Conservation (phyloP, 306 rosid species). For the Aeschynomene evenia region DNA sequence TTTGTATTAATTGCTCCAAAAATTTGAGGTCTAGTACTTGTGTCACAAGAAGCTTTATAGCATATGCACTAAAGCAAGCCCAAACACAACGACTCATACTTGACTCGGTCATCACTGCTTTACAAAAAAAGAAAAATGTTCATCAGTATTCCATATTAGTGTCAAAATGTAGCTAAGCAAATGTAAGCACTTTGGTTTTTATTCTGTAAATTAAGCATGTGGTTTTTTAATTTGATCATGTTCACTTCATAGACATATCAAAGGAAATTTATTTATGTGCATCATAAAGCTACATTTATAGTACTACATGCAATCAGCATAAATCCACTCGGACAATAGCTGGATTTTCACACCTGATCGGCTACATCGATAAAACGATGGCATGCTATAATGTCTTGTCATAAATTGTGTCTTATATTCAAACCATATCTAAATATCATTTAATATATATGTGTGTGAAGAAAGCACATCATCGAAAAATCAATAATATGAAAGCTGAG, state of each 20-base stretch:
- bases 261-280: background rate
- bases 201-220: background rate
- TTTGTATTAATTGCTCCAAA: slow-evolving; percentile 24
- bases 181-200: background rate
- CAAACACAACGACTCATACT: slow-evolving; percentile 62
- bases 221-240: slow-evolving; percentile 6
- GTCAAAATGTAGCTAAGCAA: slow-evolving; percentile 6
- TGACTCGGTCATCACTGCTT: slow-evolving; percentile 65
- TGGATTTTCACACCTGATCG: background rate
- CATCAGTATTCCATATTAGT: background rate
- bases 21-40: slow-evolving; percentile 44
- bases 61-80: slow-evolving; percentile 72
- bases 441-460: background rate
- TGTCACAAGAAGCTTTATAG: slow-evolving; percentile 52
- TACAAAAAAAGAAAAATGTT: slow-evolving; percentile 22
- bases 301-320: background rate
- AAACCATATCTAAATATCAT: no score
- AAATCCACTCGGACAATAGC: background rate
- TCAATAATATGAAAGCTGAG: background rate
- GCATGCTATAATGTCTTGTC: background rate
- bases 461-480: background rate
- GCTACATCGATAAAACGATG: no score
- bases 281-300: background rate
- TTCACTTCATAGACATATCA: background rate
- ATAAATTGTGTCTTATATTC: no score